Evolutionary conservation across 1,139 yeast genomes (phyloP).

Genomic region (Suhomyces taliae): DNA sequence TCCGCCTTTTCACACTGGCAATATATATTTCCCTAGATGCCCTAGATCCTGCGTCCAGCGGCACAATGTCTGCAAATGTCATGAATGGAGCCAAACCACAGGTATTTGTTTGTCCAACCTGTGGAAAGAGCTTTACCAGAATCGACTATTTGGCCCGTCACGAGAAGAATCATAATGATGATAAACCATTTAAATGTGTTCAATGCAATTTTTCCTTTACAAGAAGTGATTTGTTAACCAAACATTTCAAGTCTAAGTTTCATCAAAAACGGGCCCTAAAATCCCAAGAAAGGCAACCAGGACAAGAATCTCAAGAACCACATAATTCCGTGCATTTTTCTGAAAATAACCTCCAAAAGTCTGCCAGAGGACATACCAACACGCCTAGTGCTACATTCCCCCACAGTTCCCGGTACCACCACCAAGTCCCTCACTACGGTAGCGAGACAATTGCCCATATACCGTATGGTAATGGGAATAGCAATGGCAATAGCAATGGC

Average conservation of each 20-base stretch:
- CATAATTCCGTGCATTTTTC: too few species aligned
- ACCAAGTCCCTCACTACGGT: too few species aligned
- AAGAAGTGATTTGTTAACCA: not conserved
- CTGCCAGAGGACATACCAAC: too few species aligned
- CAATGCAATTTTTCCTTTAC: slow-evolving; percentile 1
- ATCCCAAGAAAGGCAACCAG: not conserved
- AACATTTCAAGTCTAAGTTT: not conserved
- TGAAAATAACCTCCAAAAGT: too few species aligned
- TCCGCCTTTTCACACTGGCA: not conserved
- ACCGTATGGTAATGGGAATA: too few species aligned
- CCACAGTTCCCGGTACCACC: too few species aligned
- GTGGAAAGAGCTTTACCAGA: not conserved
- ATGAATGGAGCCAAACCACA: not conserved
- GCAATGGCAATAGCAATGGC: too few species aligned
- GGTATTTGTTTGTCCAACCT: not conserved
- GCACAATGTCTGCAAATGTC: not conserved
- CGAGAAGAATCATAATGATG: not conserved
- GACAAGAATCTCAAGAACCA: not conserved
- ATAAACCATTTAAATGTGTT: not conserved
- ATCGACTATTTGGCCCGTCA: not conserved
- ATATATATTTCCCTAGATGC: not conserved
- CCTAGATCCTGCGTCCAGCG: not conserved
- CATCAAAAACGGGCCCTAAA: not conserved
- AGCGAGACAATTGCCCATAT: too few species aligned
- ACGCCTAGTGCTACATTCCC: too few species aligned